These are phyloP conservation scores for Houttuynia cordata DNA, from an alignment of 164 flowering plant genomes.

Conservation along the genomic window DNA sequence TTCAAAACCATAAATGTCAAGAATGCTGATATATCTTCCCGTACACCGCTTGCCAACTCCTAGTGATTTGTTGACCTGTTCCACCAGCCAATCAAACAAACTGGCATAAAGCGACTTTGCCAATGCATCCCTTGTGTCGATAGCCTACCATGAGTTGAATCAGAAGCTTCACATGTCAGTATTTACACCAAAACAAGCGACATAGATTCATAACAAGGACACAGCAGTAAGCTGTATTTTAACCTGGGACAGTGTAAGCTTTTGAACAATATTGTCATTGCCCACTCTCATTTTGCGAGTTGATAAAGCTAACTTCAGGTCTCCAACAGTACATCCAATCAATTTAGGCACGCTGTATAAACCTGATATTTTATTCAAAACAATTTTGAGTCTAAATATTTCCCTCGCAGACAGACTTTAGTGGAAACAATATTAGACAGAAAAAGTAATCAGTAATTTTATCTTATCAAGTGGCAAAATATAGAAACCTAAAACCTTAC, in stretches of 20 bases:
- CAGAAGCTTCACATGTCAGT: neutral
- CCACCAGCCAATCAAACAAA: constrained; percentile 95
- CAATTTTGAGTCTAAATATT: neutral
- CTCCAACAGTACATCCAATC: constrained; percentile 61
- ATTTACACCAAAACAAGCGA: neutral
- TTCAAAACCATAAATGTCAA: constrained; percentile 98
- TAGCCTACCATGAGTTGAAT: constrained; percentile 39
- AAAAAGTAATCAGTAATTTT: too few relatives aligned
- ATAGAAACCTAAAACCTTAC: constrained; percentile 21
- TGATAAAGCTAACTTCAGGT: constrained; percentile 63
- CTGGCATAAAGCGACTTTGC: constrained; percentile 95
- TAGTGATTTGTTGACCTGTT: constrained; percentile 86
- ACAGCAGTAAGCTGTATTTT: neutral
- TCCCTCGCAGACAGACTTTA: neutral
- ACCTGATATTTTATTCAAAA: constrained; percentile 27
- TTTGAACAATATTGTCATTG: constrained; percentile 80
- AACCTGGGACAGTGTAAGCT: constrained; percentile 89
- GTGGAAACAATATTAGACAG: neutral
- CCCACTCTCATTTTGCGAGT: constrained; percentile 94
- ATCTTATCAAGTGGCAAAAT: too few relatives aligned
- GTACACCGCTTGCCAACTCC: constrained; percentile 89
- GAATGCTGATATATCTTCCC: constrained; percentile 94
- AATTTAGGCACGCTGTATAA: constrained; percentile 52
- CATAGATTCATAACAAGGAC: neutral
- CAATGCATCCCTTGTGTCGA: constrained; percentile 88